Evolutionary conservation across 1,284 basidiomycete species (phyloP).

Genomic region (Trichosporon ovoides): DNA sequence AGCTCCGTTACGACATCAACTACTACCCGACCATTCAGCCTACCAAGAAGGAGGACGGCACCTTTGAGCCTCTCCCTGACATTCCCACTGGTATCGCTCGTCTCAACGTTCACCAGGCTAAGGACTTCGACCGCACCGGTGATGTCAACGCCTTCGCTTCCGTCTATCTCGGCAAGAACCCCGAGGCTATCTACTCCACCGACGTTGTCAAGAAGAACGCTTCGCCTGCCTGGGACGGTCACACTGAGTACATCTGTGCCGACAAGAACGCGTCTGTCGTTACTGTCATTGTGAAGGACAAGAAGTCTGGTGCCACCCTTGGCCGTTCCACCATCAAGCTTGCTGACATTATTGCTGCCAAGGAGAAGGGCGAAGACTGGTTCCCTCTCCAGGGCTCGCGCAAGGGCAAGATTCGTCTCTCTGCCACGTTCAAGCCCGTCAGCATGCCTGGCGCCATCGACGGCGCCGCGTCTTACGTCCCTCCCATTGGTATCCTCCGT

Average conservation of each 20-base stretch:
- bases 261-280: slow-evolving; percentile 70
- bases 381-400: slow-evolving; percentile 77
- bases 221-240: slow-evolving; percentile 83
- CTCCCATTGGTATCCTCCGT: slow-evolving; percentile 87
- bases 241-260: slow-evolving; percentile 84
- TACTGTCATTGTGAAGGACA: slow-evolving; percentile 70
- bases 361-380: slow-evolving; percentile 75
- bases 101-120: slow-evolving; percentile 86
- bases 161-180: slow-evolving; percentile 60
- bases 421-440: slow-evolving; percentile 90
- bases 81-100: slow-evolving; percentile 86
- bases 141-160: slow-evolving; percentile 75
- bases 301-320: slow-evolving; percentile 73
- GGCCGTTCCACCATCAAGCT: slow-evolving; percentile 75
- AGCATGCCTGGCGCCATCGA: slow-evolving; percentile 85
- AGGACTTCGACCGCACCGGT: slow-evolving; percentile 72
- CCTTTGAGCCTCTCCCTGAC: slow-evolving; percentile 67
- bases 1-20: slow-evolving; percentile 65
- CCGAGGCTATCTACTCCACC: slow-evolving; percentile 58
- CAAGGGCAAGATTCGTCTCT: slow-evolving; percentile 72
- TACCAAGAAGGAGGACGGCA: slow-evolving; percentile 59
- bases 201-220: slow-evolving; percentile 70
- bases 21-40: slow-evolving; percentile 89
- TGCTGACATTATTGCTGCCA: slow-evolving; percentile 69
- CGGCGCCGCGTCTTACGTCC: slow-evolving; percentile 75